Conservation (phyloP, 805 yeast species). For the Candida fluviatilis region DNA sequence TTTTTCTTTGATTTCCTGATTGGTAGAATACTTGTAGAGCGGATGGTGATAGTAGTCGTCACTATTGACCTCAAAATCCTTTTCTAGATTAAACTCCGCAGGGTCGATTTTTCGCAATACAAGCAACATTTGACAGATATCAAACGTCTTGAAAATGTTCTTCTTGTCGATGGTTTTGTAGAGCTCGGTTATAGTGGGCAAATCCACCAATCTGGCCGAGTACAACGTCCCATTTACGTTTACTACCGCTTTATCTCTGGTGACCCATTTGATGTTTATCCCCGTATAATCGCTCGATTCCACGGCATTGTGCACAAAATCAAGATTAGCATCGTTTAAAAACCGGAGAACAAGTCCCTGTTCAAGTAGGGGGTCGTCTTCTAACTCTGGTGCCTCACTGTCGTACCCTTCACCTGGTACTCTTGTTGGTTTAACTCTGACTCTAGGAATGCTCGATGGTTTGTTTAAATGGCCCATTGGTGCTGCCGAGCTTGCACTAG, state of each 20-base stretch:
- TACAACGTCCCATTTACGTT: conserved; percentile 63
- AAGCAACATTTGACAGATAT: conserved; percentile 78
- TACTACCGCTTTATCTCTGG: conserved; percentile 73
- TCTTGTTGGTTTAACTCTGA: conserved; percentile 56
- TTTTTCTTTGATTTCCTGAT: conserved; percentile 40
- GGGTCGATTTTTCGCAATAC: conserved; percentile 55
- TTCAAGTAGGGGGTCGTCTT: conserved; percentile 90
- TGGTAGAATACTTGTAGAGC: conserved; percentile 29
- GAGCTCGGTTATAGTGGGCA: conserved; percentile 84
- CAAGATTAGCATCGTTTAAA: conserved; percentile 64
- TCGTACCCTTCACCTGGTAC: conserved; percentile 95
- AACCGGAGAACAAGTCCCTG: conserved; percentile 81
- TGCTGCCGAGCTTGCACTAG: background rate
- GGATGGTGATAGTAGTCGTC: conserved; percentile 35
- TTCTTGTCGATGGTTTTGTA: conserved; percentile 87
- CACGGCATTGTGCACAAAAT: conserved; percentile 68
- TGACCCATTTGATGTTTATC: conserved; percentile 77
- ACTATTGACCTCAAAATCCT: conserved; percentile 42
- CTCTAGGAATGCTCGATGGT: conserved; percentile 34
- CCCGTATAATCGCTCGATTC: conserved; percentile 74
- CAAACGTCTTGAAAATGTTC: conserved; percentile 82
- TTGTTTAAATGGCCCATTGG: conserved; percentile 4
- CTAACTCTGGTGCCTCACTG: conserved; percentile 92
- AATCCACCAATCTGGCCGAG: conserved; percentile 80
- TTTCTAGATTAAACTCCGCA: conserved; percentile 37